Evolutionary conservation across 2,329 filamentous ascomycete species (phyloP).

Genomic region (Colletotrichum lini): DNA sequence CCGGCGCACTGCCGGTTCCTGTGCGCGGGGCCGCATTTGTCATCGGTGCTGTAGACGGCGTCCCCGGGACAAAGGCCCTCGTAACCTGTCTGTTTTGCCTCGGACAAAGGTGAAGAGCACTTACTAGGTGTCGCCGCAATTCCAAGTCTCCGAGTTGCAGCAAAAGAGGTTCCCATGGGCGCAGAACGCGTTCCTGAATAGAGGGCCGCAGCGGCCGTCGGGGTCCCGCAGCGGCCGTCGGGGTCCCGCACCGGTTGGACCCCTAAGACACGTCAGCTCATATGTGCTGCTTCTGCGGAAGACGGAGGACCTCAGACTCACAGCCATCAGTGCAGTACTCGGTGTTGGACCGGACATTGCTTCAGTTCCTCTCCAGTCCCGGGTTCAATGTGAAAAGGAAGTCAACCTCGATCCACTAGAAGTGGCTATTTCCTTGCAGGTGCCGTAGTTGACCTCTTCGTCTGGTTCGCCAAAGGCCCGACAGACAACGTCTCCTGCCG

Average conservation of each 20-base stretch:
- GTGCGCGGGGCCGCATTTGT: no score
- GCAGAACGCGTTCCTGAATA: neutral
- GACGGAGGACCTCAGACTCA: conserved; percentile 41
- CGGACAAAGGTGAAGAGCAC: no score
- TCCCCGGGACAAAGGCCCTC: no score
- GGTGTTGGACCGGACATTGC: conserved; percentile 48
- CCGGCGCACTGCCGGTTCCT: no score
- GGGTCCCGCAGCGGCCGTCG: neutral
- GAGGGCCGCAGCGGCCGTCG: neutral
- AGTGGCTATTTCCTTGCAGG: conserved; percentile 45
- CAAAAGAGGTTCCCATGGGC: neutral
- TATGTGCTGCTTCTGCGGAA: neutral
- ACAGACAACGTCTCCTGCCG: no score
- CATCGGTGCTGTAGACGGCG: no score
- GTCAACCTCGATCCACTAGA: conserved; percentile 44
- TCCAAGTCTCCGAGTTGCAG: no score
- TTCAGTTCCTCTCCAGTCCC: conserved; percentile 46
- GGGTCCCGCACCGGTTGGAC: neutral
- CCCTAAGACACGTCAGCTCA: neutral
- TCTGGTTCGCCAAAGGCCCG: no score
- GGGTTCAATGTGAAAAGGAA: conserved; percentile 50
- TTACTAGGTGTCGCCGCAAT: no score
- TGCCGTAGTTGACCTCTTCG: conserved; percentile 46
- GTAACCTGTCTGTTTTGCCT: no score
- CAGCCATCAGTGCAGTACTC: conserved; percentile 50